Evolutionary conservation across 2,329 filamentous ascomycete species (phyloP).

Genomic region (Scedosporium boydii): DNA sequence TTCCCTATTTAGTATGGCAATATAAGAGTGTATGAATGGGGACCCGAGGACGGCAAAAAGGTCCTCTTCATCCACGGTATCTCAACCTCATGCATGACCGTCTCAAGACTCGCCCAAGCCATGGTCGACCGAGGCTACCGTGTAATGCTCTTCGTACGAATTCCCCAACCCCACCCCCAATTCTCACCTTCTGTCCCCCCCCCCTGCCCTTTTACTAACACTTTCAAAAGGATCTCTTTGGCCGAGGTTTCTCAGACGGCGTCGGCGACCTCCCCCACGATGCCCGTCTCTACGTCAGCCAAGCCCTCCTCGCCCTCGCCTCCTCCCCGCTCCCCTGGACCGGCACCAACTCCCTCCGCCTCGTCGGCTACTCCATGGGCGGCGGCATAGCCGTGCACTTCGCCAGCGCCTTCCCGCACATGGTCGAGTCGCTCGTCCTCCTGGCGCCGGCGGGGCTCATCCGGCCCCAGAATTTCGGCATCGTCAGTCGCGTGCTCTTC

Average conservation of each 20-base stretch:
- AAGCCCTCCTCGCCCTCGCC: slow-evolving; percentile 60
- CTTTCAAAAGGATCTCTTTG: slow-evolving; percentile 51
- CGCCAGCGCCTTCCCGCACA: slow-evolving; percentile 58
- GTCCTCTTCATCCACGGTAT: slow-evolving; percentile 77
- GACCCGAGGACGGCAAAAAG: slow-evolving; percentile 61
- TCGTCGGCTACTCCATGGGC: slow-evolving; percentile 76
- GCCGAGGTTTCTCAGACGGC: slow-evolving; percentile 56
- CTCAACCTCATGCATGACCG: slow-evolving; percentile 68
- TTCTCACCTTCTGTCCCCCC: too few species aligned
- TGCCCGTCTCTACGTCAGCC: slow-evolving; percentile 60
- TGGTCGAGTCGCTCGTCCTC: slow-evolving; percentile 62
- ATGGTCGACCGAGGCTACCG: slow-evolving; percentile 62
- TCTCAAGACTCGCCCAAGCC: slow-evolving; percentile 56
- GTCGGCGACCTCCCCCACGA: slow-evolving; percentile 62
- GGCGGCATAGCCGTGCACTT: slow-evolving; percentile 71
- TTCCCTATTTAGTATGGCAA: slow-evolving; percentile 49
- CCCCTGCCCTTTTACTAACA: too few species aligned
- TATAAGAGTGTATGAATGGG: slow-evolving; percentile 75
- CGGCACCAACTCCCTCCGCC: slow-evolving; percentile 43
- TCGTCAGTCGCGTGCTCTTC: slow-evolving; percentile 40
- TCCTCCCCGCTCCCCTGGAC: slow-evolving; percentile 65
- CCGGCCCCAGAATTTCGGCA: slow-evolving; percentile 41
- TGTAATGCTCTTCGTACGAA: slow-evolving; percentile 64
- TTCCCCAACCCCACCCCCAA: not conserved
- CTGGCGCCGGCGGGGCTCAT: slow-evolving; percentile 74